Conservation (phyloP, 306 rosid genomes). For the Fragaria nilgerrensis region DNA sequence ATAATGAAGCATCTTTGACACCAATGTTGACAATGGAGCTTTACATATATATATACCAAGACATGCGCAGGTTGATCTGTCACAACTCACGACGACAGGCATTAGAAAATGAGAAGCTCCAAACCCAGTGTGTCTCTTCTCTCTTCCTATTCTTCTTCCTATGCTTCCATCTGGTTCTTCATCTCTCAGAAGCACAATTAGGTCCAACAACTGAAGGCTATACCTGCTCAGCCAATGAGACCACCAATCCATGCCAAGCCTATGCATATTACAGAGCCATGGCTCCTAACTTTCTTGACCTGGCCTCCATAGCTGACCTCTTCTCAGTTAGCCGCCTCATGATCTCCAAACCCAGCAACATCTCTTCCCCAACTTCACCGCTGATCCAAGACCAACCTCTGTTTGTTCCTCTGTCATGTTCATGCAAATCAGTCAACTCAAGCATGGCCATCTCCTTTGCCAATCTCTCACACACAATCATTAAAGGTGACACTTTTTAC, state of each 20-base stretch:
- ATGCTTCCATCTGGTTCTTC: constrained; percentile 7
- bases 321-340: constrained; percentile 61
- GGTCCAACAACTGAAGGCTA: constrained; percentile 46
- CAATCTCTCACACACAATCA: constrained; percentile 56
- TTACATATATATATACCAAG: background rate
- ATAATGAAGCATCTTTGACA: constrained; percentile 3
- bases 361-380: constrained; percentile 49
- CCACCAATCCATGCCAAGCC: constrained; percentile 50
- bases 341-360: constrained; percentile 62
- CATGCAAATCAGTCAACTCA: constrained; percentile 53
- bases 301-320: constrained; percentile 78
- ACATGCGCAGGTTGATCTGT: too few species aligned
- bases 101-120: constrained; percentile 18
- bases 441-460: constrained; percentile 60
- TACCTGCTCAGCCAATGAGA: constrained; percentile 43
- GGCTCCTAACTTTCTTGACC: constrained; percentile 59
- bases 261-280: constrained; percentile 64
- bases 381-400: constrained; percentile 53
- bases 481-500: constrained; percentile 49
- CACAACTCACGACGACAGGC: too few species aligned
- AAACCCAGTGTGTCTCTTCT: constrained; percentile 5
- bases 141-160: constrained; percentile 25
- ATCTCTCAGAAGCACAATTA: constrained; percentile 28
- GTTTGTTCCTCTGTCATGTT: constrained; percentile 66
- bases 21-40: background rate